A percentile compares a stretch with the other conserved stretches of the same genome.
Conservation (phyloP, 352 stramenopile genomes). For the Achlya hypogyna region DNA sequence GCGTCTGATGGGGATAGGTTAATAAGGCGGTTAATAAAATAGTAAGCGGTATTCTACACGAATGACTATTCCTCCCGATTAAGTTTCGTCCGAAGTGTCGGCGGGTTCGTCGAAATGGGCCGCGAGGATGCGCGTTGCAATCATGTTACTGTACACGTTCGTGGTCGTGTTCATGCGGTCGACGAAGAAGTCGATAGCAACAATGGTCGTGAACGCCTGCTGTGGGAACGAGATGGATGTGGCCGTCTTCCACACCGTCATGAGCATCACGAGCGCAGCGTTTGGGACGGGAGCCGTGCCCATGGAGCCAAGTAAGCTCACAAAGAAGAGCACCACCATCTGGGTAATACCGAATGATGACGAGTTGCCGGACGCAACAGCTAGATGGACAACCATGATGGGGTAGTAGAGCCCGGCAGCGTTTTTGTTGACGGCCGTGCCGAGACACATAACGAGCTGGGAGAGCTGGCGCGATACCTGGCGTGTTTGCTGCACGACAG, state of each 20-base stretch:
- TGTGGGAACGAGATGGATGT: conserved; percentile 41
- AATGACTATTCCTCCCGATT: background rate
- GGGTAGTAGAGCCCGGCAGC: conserved; percentile 53
- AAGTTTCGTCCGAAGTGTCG: background rate
- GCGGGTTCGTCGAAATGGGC: conserved; percentile 46
- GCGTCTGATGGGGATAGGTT: too few species aligned
- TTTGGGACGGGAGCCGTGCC: conserved; percentile 66
- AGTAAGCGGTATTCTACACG: too few species aligned
- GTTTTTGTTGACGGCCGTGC: conserved; percentile 52
- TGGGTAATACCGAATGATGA: conserved; percentile 21
- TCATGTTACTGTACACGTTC: conserved; percentile 77
- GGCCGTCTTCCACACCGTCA: conserved; percentile 68
- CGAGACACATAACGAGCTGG: conserved; percentile 62
- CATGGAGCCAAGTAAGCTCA: conserved; percentile 56
- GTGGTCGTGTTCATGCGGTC: conserved; percentile 62
- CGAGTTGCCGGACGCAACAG: conserved; percentile 36
- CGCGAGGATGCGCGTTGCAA: conserved; percentile 68
- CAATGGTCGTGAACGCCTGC: conserved; percentile 52
- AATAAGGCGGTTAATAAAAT: too few species aligned
- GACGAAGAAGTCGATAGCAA: conserved; percentile 63
- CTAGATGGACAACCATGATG: conserved; percentile 63
- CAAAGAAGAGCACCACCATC: conserved; percentile 51
- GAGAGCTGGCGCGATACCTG: conserved; percentile 39
- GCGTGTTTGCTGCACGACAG: conserved; percentile 31
- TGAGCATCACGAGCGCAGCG: conserved; percentile 62